Evolutionary conservation across 1,284 basidiomycete species (phyloP).

Genomic region (Fistulinella cinereoalba): DNA sequence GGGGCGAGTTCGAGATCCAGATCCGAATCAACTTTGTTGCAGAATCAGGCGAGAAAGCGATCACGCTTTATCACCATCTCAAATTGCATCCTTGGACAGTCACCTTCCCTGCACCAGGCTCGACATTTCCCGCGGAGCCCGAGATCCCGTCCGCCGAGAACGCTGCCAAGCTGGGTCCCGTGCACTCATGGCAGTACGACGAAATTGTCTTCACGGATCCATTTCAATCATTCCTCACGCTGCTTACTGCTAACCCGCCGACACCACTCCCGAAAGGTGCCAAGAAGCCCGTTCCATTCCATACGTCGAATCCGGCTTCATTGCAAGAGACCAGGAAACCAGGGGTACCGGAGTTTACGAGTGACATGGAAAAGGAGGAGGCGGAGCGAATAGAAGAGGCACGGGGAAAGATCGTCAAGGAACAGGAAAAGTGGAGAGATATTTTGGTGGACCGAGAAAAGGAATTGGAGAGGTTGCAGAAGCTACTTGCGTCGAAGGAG

Average conservation of each 20-base stretch:
- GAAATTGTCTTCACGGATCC: constrained; percentile 98
- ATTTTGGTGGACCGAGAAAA: constrained; percentile 72
- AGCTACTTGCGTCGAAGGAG: constrained; percentile 29
- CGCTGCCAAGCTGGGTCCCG: constrained; percentile 64
- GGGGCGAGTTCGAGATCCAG: constrained; percentile 98
- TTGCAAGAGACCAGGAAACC: constrained; percentile 60
- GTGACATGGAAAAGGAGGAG: constrained; percentile 85
- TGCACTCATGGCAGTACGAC: constrained; percentile 99
- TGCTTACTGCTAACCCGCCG: constrained; percentile 80
- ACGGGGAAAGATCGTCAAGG: constrained; percentile 61
- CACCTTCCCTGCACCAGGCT: constrained; percentile 26
- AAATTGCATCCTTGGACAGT: constrained; percentile 93
- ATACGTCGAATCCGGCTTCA: constrained; percentile 59
- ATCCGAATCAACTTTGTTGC: constrained; percentile 92
- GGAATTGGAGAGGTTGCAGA: constrained; percentile 62
- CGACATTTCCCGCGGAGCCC: constrained; percentile 43
- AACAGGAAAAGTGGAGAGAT: constrained; percentile 59
- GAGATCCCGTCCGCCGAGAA: constrained; percentile 63
- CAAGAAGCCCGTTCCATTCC: constrained; percentile 66
- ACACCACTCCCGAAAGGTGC: constrained; percentile 73
- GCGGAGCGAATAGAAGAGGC: constrained; percentile 78
- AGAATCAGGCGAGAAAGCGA: constrained; percentile 90
- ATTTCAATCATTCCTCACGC: constrained; percentile 82
- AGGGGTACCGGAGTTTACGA: constrained; percentile 76
- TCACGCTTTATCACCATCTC: constrained; percentile 87